Conservation (phyloP, 2,329 filamentous ascomycete genomes). For the Sporothrix humicola region DNA sequence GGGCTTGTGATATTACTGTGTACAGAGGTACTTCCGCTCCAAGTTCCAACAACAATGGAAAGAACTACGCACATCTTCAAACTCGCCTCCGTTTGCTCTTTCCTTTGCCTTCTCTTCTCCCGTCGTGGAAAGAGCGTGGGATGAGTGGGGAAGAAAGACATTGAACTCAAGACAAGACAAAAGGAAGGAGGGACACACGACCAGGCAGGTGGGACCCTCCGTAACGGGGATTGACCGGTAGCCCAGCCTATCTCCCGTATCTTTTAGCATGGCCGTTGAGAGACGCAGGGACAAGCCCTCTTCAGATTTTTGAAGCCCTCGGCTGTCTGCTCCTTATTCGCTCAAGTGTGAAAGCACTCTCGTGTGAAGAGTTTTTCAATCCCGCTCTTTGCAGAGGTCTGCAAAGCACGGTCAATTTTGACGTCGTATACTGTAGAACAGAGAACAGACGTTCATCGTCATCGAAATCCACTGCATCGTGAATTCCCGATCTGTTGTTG, state of each 20-base stretch:
- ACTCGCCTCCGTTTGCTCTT: not conserved
- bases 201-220: not conserved
- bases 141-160: slow-evolving; percentile 20
- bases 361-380: not conserved
- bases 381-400: not conserved
- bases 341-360: not conserved
- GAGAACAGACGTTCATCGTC: not conserved
- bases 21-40: not conserved
- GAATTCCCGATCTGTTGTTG: not conserved
- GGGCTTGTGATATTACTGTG: not conserved
- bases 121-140: not conserved
- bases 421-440: not conserved
- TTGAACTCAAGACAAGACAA: not conserved
- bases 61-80: not conserved
- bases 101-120: not conserved
- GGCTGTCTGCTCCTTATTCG: not conserved
- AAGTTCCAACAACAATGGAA: not conserved
- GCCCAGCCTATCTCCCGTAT: slow-evolving; percentile 24
- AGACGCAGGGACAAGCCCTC: not conserved
- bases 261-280: not conserved
- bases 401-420: not conserved
- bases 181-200: slow-evolving; percentile 14
- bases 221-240: not conserved
- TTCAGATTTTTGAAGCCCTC: too few species aligned
- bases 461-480: slow-evolving; percentile 8